Percentiles rank a stretch among this genome's conserved stretches.
phyloP scores from a whole-genome alignment of 2,329 filamentous ascomycete genomes.

The Aspergillus tubingensis region DNA sequence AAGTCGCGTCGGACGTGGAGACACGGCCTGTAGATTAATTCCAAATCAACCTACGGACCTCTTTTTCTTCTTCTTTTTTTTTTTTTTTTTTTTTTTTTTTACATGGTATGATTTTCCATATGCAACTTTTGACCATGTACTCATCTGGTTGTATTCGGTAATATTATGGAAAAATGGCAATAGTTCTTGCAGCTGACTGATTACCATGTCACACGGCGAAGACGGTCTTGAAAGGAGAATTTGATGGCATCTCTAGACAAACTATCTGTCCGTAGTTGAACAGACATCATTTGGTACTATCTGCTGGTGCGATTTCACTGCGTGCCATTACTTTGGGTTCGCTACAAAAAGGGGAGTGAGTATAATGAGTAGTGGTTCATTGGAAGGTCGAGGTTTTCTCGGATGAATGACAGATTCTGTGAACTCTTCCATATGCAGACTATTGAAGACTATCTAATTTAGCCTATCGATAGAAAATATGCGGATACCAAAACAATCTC shows the following conservation, averaged over 20 bases:
- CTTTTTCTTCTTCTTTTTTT: neutral
- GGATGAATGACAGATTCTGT: neutral
- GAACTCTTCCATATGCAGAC: neutral
- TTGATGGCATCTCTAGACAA: no score
- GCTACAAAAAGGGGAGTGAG: neutral
- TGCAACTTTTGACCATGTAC: no score
- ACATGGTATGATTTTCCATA: neutral
- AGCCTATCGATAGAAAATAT: neutral
- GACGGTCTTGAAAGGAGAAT: no score
- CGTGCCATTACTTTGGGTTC: neutral
- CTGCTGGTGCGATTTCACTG: neutral
- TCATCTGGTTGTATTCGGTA: no score
- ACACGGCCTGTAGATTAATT: constrained; percentile 12
- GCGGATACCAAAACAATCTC: neutral
- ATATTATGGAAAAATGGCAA: no score
- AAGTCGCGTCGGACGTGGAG: neutral
- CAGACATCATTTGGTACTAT: neutral
- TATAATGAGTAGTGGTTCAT: neutral
- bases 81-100: neutral
- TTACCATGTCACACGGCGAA: no score
- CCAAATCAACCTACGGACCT: constrained; percentile 4
- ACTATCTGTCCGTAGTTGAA: no score
- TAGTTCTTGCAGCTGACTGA: neutral
- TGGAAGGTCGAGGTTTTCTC: no score
- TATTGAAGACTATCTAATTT: neutral